Base-by-base conservation (phyloP, 1,284 basidiomycete genomes). In the Boletus nobilissimus region DNA sequence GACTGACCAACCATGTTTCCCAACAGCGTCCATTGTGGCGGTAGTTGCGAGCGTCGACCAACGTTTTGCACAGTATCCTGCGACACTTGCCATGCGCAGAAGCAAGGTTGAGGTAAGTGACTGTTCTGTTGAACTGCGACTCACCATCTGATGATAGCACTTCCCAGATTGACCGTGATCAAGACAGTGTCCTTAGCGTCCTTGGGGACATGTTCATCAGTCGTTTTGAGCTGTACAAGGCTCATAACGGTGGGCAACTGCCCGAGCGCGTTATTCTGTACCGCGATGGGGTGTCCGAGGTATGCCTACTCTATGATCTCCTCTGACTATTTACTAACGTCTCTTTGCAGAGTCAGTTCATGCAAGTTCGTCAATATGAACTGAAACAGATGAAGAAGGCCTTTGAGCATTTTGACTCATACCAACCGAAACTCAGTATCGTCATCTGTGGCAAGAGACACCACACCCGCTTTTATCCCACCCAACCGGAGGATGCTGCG, bases 391-490 rank as follows among this genome's bases (percentile, higher is more conserved):
- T 95, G 34, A 82, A 88, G 18, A 86, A 88, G 4, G 92, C 94
- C 0, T 94, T 93, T 86, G 87, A 88, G 80, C 89, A 88, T 73
- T 86, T 94, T 65, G 88, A 85, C 32, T 84, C 85, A 3, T 95
- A 94, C 82, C 84, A 84, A 34, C 95, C 94, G 0, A 88, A 89
- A 67, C 82, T 96, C 18, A 92, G 93, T 16, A 94, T 95, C 81
- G 87, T 94, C 77, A 90, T 96, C 73, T 95, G 94, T 82, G 94
- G 94, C 16, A 96, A 96, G 85, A 91, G 95, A 1, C 95, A 96
- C 82, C 91, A 96, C 81, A 92, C 94, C 1, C 90, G 90, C 80
- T 92, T 91, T 82, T 89, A 87, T 83, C 94, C 95, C 8, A 93
- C 91, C 8, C 88, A 91, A 51, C 84, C 83, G 5, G 82, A 82